These are phyloP conservation scores for Myriosclerotinia scirpicola DNA, from an alignment of 2,329 filamentous ascomycete genomes.

Conservation along the genomic window DNA sequence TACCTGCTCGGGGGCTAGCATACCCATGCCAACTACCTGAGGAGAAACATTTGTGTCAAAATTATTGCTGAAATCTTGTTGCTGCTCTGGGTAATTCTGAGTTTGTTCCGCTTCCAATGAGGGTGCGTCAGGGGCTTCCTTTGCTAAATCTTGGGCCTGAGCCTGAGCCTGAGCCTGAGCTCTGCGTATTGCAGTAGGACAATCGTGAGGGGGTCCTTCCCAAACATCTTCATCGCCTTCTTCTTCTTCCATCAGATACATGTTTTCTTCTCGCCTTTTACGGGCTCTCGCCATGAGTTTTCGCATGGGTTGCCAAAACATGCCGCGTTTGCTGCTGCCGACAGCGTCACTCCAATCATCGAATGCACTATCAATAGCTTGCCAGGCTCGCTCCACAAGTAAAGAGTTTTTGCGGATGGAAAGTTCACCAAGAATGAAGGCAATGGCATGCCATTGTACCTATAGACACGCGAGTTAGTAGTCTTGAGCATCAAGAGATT, in stretches of 20 bases:
- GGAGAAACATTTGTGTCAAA: slow-evolving; percentile 27
- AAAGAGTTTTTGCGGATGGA: slow-evolving; percentile 42
- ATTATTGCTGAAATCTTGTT: slow-evolving; percentile 1
- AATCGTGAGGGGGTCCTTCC: slow-evolving; percentile 23
- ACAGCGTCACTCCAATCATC: slow-evolving; percentile 32
- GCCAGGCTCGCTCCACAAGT: slow-evolving; percentile 46
- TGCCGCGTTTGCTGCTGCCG: slow-evolving; percentile 48
- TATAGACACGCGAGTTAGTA: neutral
- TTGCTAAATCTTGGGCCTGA: no score
- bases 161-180: neutral
- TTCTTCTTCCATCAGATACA: slow-evolving; percentile 36
- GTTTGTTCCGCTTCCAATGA: neutral
- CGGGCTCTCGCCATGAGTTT: slow-evolving; percentile 60
- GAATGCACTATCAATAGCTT: slow-evolving; percentile 42
- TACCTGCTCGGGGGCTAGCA: slow-evolving; percentile 32
- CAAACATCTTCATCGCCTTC: slow-evolving; percentile 11
- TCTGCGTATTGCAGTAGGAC: slow-evolving; percentile 8
- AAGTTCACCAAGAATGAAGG: slow-evolving; percentile 46
- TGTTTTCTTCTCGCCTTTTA: slow-evolving; percentile 52
- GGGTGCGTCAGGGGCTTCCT: neutral
- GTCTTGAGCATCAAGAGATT: neutral
- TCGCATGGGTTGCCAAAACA: slow-evolving; percentile 62
- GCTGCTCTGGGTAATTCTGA: neutral
- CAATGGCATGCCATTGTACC: slow-evolving; percentile 48
- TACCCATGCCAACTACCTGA: slow-evolving; percentile 34